Evolutionary conservation across 73 alveolate species (phyloP).

Genomic region (Paramecium sonneborni): DNA sequence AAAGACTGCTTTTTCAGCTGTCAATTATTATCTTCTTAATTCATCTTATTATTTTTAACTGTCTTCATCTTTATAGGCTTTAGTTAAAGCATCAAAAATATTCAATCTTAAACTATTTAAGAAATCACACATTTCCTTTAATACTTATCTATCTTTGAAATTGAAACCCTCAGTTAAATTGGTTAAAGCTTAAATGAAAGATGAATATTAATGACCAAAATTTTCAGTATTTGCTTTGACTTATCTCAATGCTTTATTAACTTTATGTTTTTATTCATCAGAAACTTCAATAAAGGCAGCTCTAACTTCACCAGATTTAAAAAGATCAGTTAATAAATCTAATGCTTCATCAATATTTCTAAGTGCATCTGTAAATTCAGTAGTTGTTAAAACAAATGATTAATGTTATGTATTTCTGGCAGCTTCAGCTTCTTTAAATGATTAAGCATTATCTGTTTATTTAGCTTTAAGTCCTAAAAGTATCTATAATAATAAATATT

Average conservation of each 20-base stretch:
- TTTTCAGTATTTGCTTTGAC: constrained; percentile 33
- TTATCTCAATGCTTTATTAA: constrained; percentile 18
- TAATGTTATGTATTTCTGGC: neutral
- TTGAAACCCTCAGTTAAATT: constrained; percentile 45
- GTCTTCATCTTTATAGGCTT: constrained; percentile 52
- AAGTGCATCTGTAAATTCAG: constrained; percentile 48
- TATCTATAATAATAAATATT: neutral
- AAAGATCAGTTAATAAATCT: constrained; percentile 10
- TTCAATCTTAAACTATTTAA: constrained; percentile 24
- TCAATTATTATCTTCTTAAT: neutral
- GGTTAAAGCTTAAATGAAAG: constrained; percentile 43
- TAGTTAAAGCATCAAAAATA: constrained; percentile 43
- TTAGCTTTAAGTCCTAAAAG: constrained; percentile 27
- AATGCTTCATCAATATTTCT: constrained; percentile 52
- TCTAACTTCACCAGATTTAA: constrained; percentile 44
- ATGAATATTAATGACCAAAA: constrained; percentile 39
- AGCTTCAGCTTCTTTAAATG: constrained; percentile 27
- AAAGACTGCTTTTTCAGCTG: constrained; percentile 33
- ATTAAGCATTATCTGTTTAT: neutral
- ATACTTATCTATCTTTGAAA: constrained; percentile 35
- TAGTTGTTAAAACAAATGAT: neutral
- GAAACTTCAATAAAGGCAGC: constrained; percentile 36
- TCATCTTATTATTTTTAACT: neutral
- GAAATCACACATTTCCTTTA: constrained; percentile 50
- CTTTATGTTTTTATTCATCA: constrained; percentile 36